phyloP scores from a whole-genome alignment of 225 moss, liverwort and hornwort species.

The Bryum argenteum region DNA sequence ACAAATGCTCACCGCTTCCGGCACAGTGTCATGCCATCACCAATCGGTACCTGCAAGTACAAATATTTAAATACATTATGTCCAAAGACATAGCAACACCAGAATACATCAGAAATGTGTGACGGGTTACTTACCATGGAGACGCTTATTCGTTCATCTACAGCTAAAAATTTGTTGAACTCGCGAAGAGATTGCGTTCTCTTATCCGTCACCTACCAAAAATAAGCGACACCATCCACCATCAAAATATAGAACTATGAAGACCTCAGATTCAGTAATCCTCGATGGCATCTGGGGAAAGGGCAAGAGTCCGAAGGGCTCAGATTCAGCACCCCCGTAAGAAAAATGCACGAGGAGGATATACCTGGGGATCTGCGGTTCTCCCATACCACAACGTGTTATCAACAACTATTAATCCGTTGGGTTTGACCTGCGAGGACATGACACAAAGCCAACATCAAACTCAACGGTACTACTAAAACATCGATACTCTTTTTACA shows the following conservation, averaged over 20 bases:
- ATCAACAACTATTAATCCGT: conserved; percentile 86
- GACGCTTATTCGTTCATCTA: conserved; percentile 69
- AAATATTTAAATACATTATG: neutral
- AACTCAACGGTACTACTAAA: neutral
- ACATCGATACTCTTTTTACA: neutral
- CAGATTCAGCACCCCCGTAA: neutral
- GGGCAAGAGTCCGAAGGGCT: too few species aligned
- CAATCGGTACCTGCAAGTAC: conserved; percentile 76
- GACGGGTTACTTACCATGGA: conserved; percentile 55
- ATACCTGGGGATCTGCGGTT: conserved; percentile 85
- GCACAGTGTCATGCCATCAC: conserved; percentile 95
- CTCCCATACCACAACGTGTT: conserved; percentile 95
- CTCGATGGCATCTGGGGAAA: too few species aligned
- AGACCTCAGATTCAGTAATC: too few species aligned
- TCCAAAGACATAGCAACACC: neutral
- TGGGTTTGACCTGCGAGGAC: conserved; percentile 70
- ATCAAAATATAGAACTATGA: neutral
- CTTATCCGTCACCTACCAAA: conserved; percentile 57
- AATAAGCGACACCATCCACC: neutral
- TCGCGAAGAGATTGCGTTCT: conserved; percentile 75
- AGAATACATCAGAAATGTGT: conserved; percentile 10
- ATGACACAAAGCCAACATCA: neutral
- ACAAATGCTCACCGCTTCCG: conserved; percentile 59
- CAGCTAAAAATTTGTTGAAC: conserved; percentile 72
- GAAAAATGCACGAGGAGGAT: neutral